Evolutionary conservation across 2,329 filamentous ascomycete genomes (phyloP).

Genomic region (Canariomyces notabilis): DNA sequence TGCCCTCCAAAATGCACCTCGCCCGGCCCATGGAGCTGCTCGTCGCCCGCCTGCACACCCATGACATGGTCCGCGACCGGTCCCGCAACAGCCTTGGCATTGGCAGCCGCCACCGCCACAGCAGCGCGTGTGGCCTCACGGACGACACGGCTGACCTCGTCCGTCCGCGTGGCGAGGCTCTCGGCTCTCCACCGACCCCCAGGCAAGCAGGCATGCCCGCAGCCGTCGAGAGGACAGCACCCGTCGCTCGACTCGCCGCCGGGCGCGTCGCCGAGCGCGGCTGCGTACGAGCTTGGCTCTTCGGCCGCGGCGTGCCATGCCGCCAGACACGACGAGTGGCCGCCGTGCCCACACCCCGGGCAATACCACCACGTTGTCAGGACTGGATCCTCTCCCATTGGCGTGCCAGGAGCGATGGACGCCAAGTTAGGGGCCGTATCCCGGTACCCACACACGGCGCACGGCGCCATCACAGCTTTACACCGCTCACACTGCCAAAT

Average conservation of each 20-base stretch:
- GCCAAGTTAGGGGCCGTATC: constrained; percentile 39
- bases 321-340: constrained; percentile 55
- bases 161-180: constrained; percentile 39
- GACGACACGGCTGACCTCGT: constrained; percentile 48
- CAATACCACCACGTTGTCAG: constrained; percentile 59
- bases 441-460: constrained; percentile 54
- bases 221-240: constrained; percentile 60
- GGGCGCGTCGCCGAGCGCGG: constrained; percentile 19
- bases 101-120: constrained; percentile 9
- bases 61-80: too few species aligned
- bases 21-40: background rate
- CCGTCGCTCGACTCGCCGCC: constrained; percentile 43
- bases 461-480: constrained; percentile 47
- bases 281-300: constrained; percentile 4
- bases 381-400: constrained; percentile 21
- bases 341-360: constrained; percentile 57
- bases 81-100: constrained; percentile 16
- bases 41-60: background rate
- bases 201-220: constrained; percentile 58
- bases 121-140: constrained; percentile 32
- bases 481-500: constrained; percentile 59
- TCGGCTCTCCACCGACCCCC: constrained; percentile 52
- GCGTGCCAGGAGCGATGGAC: constrained; percentile 3
- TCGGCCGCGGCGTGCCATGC: constrained; percentile 49
- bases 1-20: background rate